A percentile compares a stretch with the other conserved stretches of the same genome.
Evolutionary conservation across 2,329 filamentous ascomycete genomes (phyloP).

Genomic region (Phyllosticta capitalensis): DNA sequence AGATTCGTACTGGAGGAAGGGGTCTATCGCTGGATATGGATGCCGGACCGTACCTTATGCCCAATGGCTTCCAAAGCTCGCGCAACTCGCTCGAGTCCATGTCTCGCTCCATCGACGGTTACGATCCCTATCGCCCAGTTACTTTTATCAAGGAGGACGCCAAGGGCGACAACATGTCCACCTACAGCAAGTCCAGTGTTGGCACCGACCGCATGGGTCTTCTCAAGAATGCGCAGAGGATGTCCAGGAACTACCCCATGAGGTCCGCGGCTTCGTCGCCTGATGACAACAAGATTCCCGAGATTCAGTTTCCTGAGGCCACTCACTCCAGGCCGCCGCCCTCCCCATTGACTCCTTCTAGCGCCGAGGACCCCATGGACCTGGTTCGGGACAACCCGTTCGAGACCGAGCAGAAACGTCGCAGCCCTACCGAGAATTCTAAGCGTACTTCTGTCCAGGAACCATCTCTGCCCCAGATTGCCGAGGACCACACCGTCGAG

Average conservation of each 20-base stretch:
- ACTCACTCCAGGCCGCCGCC: slow-evolving; percentile 10
- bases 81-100: slow-evolving; percentile 80
- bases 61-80: slow-evolving; percentile 67
- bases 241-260: slow-evolving; percentile 39
- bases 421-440: slow-evolving; percentile 26
- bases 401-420: slow-evolving; percentile 21
- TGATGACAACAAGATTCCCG: slow-evolving; percentile 21
- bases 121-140: slow-evolving; percentile 74
- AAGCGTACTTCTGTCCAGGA: slow-evolving; percentile 28
- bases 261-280: slow-evolving; percentile 15
- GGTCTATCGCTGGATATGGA: slow-evolving; percentile 57
- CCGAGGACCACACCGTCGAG: slow-evolving; percentile 8
- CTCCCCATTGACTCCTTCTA: neutral
- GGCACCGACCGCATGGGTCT: slow-evolving; percentile 41
- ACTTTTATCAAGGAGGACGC: slow-evolving; percentile 44
- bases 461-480: slow-evolving; percentile 15
- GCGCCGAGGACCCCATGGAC: neutral
- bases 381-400: slow-evolving; percentile 3
- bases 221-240: slow-evolving; percentile 47
- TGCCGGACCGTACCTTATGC: slow-evolving; percentile 85
- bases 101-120: slow-evolving; percentile 55
- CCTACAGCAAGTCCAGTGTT: slow-evolving; percentile 42
- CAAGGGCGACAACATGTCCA: slow-evolving; percentile 32
- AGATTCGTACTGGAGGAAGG: slow-evolving; percentile 29
- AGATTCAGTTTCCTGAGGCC: slow-evolving; percentile 27